phyloP scores from a whole-genome alignment of 495 filamentous ascomycete genomes.

The Podospora pseudocomata region DNA sequence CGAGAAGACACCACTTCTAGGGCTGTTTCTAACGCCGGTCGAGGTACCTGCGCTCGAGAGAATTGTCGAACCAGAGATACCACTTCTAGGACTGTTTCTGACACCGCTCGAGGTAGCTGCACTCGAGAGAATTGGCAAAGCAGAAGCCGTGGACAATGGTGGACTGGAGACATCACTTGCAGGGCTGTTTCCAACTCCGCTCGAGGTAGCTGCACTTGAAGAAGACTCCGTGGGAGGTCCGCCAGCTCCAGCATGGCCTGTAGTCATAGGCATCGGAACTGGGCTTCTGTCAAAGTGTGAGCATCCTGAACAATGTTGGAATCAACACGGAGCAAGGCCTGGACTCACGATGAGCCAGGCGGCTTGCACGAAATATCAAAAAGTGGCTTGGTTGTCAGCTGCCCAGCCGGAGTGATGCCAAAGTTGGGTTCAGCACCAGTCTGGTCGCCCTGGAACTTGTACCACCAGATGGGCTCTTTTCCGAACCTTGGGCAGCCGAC shows the following conservation, averaged over 20 bases:
- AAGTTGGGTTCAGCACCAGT: slow-evolving; percentile 64
- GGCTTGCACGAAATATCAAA: slow-evolving; percentile 59
- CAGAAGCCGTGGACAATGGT: background rate
- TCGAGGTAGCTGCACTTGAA: background rate
- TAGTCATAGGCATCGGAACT: background rate
- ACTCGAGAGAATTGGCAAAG: background rate
- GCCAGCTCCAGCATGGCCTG: background rate
- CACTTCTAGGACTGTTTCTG: background rate
- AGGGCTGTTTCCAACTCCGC: background rate
- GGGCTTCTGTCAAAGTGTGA: slow-evolving; percentile 3
- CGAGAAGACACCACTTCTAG: background rate
- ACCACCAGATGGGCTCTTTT: slow-evolving; percentile 70
- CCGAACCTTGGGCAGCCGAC: slow-evolving; percentile 71
- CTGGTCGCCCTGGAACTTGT: slow-evolving; percentile 65
- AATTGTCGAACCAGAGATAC: background rate
- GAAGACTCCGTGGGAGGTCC: background rate
- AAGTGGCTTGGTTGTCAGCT: slow-evolving; percentile 51
- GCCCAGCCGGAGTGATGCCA: slow-evolving; percentile 48
- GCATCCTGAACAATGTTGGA: background rate
- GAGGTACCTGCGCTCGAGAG: background rate
- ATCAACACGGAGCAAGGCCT: background rate
- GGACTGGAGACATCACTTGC: background rate
- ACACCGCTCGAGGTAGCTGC: background rate
- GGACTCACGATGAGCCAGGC: background rate
- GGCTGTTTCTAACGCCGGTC: background rate